Base-by-base conservation (phyloP, 257 asterid genomes). In the Nicotiana noctiflora region DNA sequence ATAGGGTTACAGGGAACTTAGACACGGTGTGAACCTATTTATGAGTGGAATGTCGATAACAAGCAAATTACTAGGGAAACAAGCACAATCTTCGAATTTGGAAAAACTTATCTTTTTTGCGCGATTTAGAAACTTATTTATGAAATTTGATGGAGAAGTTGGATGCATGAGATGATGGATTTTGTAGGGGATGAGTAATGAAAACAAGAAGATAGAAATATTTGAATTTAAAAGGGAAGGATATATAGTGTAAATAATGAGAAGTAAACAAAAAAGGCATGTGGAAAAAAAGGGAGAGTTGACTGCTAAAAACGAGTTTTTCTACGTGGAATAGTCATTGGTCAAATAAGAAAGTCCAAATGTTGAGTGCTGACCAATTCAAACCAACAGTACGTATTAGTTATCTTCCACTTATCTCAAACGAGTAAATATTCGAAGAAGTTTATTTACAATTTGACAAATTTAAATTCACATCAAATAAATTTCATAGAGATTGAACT, bases 291-390 rank as follows among this genome's bases (percentile, higher is more conserved):
- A 86, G 75, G 78, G 72, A 76, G 66, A 40, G n/a, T 91, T 92
- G 97, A 93, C 97, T 75, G 84, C 60, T 86, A 91, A 91, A 90
- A 92, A 80, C 93, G 91, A 90, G 92, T 88, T 79, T 77, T 85
- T 86, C 76, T 84, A 84, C 63, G 86, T 84, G 85, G 89, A 85
- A 89, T 82, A 72, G 89, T 87, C 89, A 70, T 78, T 84, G 90
- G 90, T 91, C 90, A 86, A 44, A 31, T 77, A 32, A 40, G 31
- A 34, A 66, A 60, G 63, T 80, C 77, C 82, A 80, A 80, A 4
- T 82, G 85, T 19, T 68, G n/a, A 68, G 76, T 40, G 76, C 88
- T 89, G 94, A 90, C 93, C 91, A 32, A 80, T 90, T 90, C 93
- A 84, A 34, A 34, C 40, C 40, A 34, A 34, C 40, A 34, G 40